phyloP scores from a whole-genome alignment of 352 stramenopile species.

The Phytophthora melonis region DNA sequence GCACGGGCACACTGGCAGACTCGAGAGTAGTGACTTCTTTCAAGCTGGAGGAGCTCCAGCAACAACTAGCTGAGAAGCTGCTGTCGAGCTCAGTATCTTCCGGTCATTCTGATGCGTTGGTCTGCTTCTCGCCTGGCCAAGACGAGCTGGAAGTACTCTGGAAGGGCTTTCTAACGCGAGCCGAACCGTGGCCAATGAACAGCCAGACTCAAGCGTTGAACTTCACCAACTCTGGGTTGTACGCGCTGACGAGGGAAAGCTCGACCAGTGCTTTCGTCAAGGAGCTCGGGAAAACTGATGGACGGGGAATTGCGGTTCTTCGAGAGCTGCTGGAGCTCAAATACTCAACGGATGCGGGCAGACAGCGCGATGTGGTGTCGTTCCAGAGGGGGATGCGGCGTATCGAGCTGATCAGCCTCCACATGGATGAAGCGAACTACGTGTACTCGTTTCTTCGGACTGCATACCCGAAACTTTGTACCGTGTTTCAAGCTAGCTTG shows the following conservation, averaged over 20 bases:
- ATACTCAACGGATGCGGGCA: slow-evolving; percentile 43
- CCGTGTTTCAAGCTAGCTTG: slow-evolving; percentile 36
- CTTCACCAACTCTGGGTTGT: slow-evolving; percentile 53
- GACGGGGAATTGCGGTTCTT: slow-evolving; percentile 37
- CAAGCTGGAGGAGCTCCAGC: no score
- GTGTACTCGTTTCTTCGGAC: slow-evolving; percentile 44
- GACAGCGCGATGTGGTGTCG: slow-evolving; percentile 37
- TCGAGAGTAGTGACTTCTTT: no score
- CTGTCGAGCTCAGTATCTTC: no score
- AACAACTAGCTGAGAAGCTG: no score
- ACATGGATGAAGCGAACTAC: slow-evolving; percentile 51
- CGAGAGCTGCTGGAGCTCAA: slow-evolving; percentile 34
- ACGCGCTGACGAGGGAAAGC: slow-evolving; percentile 41
- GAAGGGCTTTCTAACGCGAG: slow-evolving; percentile 47
- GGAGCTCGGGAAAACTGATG: slow-evolving; percentile 39
- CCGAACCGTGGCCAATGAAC: slow-evolving; percentile 29
- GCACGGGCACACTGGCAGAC: no score
- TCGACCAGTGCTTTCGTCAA: slow-evolving; percentile 42
- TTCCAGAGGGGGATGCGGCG: slow-evolving; percentile 50
- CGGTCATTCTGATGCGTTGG: slow-evolving; percentile 35
- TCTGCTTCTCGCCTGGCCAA: slow-evolving; percentile 33
- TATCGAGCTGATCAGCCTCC: slow-evolving; percentile 45
- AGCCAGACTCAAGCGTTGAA: slow-evolving; percentile 48
- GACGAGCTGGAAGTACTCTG: slow-evolving; percentile 37
- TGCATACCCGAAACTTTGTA: slow-evolving; percentile 37